These are phyloP conservation scores for Annulohypoxylon truncatum DNA, from an alignment of 2,329 filamentous ascomycete genomes.

Conservation along the genomic window DNA sequence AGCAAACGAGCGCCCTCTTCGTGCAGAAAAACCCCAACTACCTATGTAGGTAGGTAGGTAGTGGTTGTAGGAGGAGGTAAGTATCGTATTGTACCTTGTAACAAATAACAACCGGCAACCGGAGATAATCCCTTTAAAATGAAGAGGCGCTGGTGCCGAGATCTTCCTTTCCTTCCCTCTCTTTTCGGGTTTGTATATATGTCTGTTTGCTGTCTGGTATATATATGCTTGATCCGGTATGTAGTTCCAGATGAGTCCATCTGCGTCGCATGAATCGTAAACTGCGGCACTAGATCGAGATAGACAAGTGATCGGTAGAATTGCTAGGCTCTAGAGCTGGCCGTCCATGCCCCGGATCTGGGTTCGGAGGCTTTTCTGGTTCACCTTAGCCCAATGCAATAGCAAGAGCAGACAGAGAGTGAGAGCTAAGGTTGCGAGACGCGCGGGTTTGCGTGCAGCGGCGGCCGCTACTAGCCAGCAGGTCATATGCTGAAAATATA, in stretches of 20 bases:
- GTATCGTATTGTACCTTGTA: conserved; percentile 3
- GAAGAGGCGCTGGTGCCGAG: conserved; percentile 30
- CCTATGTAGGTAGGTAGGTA: not conserved
- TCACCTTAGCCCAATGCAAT: conserved; percentile 41
- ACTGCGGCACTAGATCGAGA: conserved; percentile 34
- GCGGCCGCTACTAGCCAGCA: conserved; percentile 42
- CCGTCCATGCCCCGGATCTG: conserved; percentile 37
- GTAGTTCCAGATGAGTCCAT: conserved; percentile 25
- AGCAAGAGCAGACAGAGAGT: conserved; percentile 31
- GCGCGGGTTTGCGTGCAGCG: conserved; percentile 39
- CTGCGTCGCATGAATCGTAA: conserved; percentile 33
- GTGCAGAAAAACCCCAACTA: conserved; percentile 17
- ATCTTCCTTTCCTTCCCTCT: not conserved
- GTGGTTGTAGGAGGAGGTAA: no score
- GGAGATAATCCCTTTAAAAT: conserved; percentile 9
- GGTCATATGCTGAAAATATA: conserved; percentile 49
- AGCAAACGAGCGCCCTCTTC: conserved; percentile 33
- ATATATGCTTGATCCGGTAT: conserved; percentile 10
- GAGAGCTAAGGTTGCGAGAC: conserved; percentile 39
- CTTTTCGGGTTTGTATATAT: not conserved
- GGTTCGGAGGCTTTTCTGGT: conserved; percentile 41
- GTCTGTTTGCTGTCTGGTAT: conserved; percentile 15
- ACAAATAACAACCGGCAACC: conserved; percentile 7
- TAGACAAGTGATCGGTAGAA: conserved; percentile 36
- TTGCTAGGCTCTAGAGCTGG: conserved; percentile 34